A percentile compares a stretch with the other conserved stretches of the same genome.
Conservation (phyloP, 2,329 filamentous ascomycete species). For the Boeremia exigua region DNA sequence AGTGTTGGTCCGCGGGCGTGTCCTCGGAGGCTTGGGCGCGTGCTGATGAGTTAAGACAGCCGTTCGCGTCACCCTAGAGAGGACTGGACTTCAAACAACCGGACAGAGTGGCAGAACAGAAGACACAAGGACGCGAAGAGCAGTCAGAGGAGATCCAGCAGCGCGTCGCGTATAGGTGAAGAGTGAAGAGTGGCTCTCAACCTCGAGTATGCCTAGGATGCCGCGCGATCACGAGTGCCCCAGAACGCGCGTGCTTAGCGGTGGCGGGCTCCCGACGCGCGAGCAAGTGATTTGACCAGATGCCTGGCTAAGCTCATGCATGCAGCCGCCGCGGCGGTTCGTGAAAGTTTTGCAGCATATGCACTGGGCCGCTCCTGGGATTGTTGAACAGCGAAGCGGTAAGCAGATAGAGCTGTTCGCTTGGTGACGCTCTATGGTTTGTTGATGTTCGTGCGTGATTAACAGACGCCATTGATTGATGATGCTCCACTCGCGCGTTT, state of each 20-base stretch:
- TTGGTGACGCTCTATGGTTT: neutral
- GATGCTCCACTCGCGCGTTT: slow-evolving; percentile 14
- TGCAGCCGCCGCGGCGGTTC: slow-evolving; percentile 24
- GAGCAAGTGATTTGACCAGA: slow-evolving; percentile 18
- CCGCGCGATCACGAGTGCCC: slow-evolving; percentile 30
- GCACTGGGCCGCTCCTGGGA: slow-evolving; percentile 5
- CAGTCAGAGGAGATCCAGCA: slow-evolving; percentile 10
- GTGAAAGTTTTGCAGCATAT: slow-evolving; percentile 21
- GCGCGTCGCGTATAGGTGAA: slow-evolving; percentile 28
- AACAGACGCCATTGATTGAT: slow-evolving; percentile 4
- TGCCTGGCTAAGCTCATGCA: slow-evolving; percentile 21
- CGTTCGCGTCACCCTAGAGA: slow-evolving; percentile 18
- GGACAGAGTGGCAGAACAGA: slow-evolving; percentile 10
- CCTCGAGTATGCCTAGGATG: slow-evolving; percentile 22
- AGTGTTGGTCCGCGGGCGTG: slow-evolving; percentile 19
- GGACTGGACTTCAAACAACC: slow-evolving; percentile 7
- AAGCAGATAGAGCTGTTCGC: neutral
- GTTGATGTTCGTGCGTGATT: slow-evolving; percentile 5
- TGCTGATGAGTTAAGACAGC: slow-evolving; percentile 20
- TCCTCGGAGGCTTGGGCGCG: slow-evolving; percentile 20
- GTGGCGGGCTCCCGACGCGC: slow-evolving; percentile 17
- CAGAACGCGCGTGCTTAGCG: slow-evolving; percentile 27
- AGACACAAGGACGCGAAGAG: slow-evolving; percentile 5
- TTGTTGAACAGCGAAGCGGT: slow-evolving; percentile 18
- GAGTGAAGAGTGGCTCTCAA: slow-evolving; percentile 14